Percentiles rank a stretch among this genome's conserved stretches.
These are phyloP conservation scores for Xerocomus potaroensis DNA, from an alignment of 768 basidiomycete species.

Conservation along the genomic window DNA sequence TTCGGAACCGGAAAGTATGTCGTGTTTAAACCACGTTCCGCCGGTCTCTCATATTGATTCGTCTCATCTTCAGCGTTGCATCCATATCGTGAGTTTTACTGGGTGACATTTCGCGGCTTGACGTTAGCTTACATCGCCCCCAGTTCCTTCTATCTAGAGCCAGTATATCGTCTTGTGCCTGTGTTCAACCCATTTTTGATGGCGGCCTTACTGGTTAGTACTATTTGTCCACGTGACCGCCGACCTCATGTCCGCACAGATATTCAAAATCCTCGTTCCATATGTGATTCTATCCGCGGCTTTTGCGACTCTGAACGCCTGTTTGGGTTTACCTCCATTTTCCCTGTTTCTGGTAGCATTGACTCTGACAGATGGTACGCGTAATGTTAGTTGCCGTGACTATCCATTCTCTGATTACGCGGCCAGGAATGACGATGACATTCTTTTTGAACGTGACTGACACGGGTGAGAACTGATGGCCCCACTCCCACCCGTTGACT, in stretches of 20 bases:
- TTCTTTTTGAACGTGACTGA: conserved; percentile 86
- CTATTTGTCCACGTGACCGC: not conserved
- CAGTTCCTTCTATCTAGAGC: conserved; percentile 82
- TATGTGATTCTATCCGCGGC: conserved; percentile 71
- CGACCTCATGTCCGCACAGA: conserved; percentile 33
- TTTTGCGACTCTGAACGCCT: conserved; percentile 65
- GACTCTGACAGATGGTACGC: conserved; percentile 38
- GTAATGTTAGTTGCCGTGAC: conserved; percentile 1
- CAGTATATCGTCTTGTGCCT: conserved; percentile 83
- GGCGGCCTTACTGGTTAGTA: conserved; percentile 61
- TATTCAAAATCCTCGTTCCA: conserved; percentile 80
- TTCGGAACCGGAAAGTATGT: conserved; percentile 82
- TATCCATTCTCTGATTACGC: not conserved
- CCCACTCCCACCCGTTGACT: conserved; percentile 1
- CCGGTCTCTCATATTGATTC: not conserved
- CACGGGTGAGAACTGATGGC: conserved; percentile 45
- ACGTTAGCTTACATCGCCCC: not conserved
- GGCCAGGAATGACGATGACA: conserved; percentile 69
- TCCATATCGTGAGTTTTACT: conserved; percentile 64
- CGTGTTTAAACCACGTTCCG: not conserved
- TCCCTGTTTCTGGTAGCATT: conserved; percentile 76
- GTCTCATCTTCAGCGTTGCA: conserved; percentile 50
- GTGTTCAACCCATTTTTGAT: conserved; percentile 85
- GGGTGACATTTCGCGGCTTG: not conserved
- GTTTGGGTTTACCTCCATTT: conserved; percentile 68